Evolutionary conservation across 768 basidiomycete genomes (phyloP), one percentile per base, ranked within the genome.

Genomic region (Termitomyces sp.): DNA sequence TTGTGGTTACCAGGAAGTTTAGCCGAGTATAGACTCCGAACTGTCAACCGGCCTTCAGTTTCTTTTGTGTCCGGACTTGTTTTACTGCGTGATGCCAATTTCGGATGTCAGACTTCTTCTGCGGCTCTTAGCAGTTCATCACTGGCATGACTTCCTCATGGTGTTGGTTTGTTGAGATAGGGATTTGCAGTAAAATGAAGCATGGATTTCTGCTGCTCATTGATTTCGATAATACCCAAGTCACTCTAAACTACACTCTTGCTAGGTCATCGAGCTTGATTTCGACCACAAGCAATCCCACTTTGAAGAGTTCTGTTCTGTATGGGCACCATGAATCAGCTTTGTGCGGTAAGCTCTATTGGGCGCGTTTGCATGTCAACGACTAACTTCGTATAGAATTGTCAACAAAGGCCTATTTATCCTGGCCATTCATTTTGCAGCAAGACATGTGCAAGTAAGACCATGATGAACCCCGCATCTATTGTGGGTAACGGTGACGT

Each of bases 301-400:
- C 25, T 47, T 19, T 32, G 28, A 32, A 34, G 2, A 47, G 17
- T n/a, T 10, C n/a, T 30, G 27, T 28, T 51, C 66, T 67, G 25
- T 63, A 61, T 39, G 60, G 30, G 4, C 3, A 21, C 32, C n/a
- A n/a, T 37, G 32, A 23, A 19, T 5, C 48, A 35, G 21, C 54
- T 54, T 37, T 54, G 44, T 11, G 25, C 32, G 54, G 54, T 47
- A 12, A 39, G 32, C 2, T 35, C 14, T 39, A 5, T 46, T 5
- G 17, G 6, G 43, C 11, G 12, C 27, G 3, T 45, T 28, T 5
- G 25, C 9, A 45, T 28, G 16, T 9, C 16, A 27, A 25, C 5
- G 17, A 17, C 44, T 21, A 35, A 34, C 25, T 2, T 45, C 3
- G 27, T 17, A 17, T 10, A 54, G 54, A 35, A 47, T 25, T 54